Percentiles rank a stretch among this genome's conserved stretches.
Conservation (phyloP, 2,329 filamentous ascomycete genomes). For the Penicillium sp. region DNA sequence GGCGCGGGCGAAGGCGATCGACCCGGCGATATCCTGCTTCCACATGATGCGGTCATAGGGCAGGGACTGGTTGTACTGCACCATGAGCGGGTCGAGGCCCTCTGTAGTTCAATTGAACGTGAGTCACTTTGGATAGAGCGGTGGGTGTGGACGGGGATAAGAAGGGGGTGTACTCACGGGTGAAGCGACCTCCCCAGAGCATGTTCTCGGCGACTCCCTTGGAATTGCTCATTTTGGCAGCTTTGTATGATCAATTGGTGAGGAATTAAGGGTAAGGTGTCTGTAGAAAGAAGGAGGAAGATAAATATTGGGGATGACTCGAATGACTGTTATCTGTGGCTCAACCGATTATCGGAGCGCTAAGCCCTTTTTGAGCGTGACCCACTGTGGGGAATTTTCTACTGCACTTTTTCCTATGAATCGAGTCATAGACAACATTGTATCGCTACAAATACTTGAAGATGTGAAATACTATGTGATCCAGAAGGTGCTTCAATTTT, state of each 20-base stretch:
- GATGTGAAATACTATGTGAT: background rate
- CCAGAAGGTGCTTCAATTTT: too few relatives aligned
- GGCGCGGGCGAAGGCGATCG: constrained; percentile 78
- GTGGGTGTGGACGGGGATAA: constrained; percentile 1
- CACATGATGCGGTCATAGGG: constrained; percentile 77
- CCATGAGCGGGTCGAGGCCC: constrained; percentile 82
- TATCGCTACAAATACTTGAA: background rate
- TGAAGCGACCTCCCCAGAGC: constrained; percentile 65
- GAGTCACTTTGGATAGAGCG: constrained; percentile 14
- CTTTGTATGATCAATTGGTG: constrained; percentile 10
- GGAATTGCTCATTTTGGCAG: constrained; percentile 36
- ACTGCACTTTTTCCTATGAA: background rate
- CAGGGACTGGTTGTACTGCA: constrained; percentile 79
- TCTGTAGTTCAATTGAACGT: constrained; percentile 50
- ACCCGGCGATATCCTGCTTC: constrained; percentile 77
- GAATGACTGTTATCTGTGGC: constrained; percentile 3
- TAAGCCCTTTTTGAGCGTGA: background rate
- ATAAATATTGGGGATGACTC: constrained; percentile 1
- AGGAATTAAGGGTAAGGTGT: constrained; percentile 1
- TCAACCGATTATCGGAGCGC: constrained; percentile 8
- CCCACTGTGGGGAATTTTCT: background rate
- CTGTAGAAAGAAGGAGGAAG: constrained; percentile 7
- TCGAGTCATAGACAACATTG: background rate
- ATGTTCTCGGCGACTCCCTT: constrained; percentile 51
- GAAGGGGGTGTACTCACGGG: constrained; percentile 43